Base-by-base conservation (phyloP, 179 eudicot genomes). In the Silene noctiflora region DNA sequence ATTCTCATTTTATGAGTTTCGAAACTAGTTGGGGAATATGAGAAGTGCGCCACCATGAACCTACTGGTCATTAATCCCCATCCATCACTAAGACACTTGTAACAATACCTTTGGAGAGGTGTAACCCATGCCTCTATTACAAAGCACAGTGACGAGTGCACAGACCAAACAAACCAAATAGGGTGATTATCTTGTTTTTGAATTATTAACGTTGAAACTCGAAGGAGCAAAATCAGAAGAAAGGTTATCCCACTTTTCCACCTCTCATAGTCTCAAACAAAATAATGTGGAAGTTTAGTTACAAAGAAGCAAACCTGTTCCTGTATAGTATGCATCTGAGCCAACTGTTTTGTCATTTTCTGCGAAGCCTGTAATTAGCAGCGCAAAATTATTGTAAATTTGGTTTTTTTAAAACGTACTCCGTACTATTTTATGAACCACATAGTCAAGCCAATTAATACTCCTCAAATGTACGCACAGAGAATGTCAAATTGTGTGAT, bases 301-400 rank as follows among this genome's bases (percentile, higher is more conserved):
- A 76, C 46, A 82, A 64, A 67, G 27, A 59, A 60, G 21, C 82
- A 73, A 79, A 94, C 98, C 97, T 94, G 96, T 75, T 92, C 98
- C 82, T 91, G 98, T 77, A 88, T 73, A 63, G 87, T 82, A 77
- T 89, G 90, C 90, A 88, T 85, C 86, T 82, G 93, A 76, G 84
- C 76, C 67, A 84, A 82, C 74, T 82, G 88, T 83, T 94, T 94
- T 35, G 89, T 85, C 89, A 94, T 80, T 81, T 92, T 94, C 87
- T 88, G 84, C 81, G 58, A 77, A 78, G 93, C 97, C 98, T 94
- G 91, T 76, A 69, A 81, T 77, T 5, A 27, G 13, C 31, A 75
- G 64, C 42, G 78, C 13, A 73, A 56, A 21, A 4, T 65, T 58
- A 71, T 74, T 29, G 35, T 53, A 48, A 82, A 76, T 67, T 22